A percentile compares a stretch with the other conserved stretches of the same genome.
phyloP scores from a whole-genome alignment of 352 stramenopile species.

The Phytophthora sp. region DNA sequence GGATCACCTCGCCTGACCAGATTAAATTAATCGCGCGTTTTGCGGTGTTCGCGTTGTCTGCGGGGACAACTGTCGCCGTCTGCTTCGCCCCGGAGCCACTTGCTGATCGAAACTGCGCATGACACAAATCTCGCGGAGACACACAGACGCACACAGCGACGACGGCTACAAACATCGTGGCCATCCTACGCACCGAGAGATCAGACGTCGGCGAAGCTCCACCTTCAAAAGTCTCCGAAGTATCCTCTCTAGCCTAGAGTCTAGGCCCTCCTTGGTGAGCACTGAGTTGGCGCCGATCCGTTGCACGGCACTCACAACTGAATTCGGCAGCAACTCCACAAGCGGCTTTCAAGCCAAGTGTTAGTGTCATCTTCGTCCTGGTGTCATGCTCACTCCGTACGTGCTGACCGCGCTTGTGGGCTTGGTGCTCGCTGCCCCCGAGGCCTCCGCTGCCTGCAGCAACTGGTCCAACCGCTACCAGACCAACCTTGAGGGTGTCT shows the following conservation, averaged over 20 bases:
- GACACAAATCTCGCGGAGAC: neutral
- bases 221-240: slow-evolving; percentile 3
- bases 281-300: neutral
- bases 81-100: no score
- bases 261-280: neutral
- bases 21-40: slow-evolving; percentile 7
- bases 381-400: slow-evolving; percentile 2
- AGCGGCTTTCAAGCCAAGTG: neutral
- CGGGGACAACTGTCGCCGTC: neutral
- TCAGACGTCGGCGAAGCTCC: slow-evolving; percentile 8
- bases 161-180: slow-evolving; percentile 18
- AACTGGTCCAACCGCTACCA: slow-evolving; percentile 47
- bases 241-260: neutral
- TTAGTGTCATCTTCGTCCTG: neutral
- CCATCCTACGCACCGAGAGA: slow-evolving; percentile 32
- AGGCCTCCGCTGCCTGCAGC: slow-evolving; percentile 22
- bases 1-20: neutral
- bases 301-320: neutral
- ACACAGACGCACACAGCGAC: slow-evolving; percentile 4
- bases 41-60: slow-evolving; percentile 6
- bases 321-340: slow-evolving; percentile 8
- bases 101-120: slow-evolving; percentile 28
- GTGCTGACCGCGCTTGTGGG: neutral
- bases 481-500: slow-evolving; percentile 44
- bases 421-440: neutral